A percentile compares a stretch with the other conserved stretches of the same genome.
These are phyloP conservation scores for Luffa aegyptiaca DNA, from an alignment of 306 rosid species.

Conservation along the genomic window DNA sequence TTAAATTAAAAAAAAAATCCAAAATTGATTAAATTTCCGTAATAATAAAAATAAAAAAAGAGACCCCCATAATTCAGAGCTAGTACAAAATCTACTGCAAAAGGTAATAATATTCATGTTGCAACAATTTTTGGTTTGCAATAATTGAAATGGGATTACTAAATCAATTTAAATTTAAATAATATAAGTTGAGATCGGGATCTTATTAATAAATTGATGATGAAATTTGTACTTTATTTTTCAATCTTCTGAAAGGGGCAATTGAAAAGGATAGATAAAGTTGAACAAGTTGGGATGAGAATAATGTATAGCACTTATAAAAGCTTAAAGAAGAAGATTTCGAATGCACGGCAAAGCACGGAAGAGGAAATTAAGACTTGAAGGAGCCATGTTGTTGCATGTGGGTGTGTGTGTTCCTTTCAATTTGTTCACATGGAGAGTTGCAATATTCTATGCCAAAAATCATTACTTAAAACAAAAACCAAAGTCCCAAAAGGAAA, in stretches of 20 bases:
- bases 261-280: not conserved
- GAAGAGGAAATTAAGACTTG: not conserved
- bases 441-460: not conserved
- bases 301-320: not conserved
- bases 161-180: not conserved
- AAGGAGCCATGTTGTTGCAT: not conserved
- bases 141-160: not conserved
- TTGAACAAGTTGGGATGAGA: too few relatives aligned
- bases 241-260: not conserved
- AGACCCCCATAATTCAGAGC: not conserved
- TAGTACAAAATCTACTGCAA: not conserved
- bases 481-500: not conserved
- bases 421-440: not conserved
- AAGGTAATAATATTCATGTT: not conserved
- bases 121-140: not conserved
- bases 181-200: not conserved
- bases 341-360: not conserved
- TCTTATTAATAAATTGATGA: not conserved
- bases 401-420: not conserved
- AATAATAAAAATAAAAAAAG: too few relatives aligned
- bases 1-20: too few relatives aligned
- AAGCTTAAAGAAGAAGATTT: not conserved
- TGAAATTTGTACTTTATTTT: not conserved
- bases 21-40: too few relatives aligned
- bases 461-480: not conserved